These are phyloP conservation scores for Citrus cavaleriei DNA, from an alignment of 345 rosid species.

Conservation along the genomic window DNA sequence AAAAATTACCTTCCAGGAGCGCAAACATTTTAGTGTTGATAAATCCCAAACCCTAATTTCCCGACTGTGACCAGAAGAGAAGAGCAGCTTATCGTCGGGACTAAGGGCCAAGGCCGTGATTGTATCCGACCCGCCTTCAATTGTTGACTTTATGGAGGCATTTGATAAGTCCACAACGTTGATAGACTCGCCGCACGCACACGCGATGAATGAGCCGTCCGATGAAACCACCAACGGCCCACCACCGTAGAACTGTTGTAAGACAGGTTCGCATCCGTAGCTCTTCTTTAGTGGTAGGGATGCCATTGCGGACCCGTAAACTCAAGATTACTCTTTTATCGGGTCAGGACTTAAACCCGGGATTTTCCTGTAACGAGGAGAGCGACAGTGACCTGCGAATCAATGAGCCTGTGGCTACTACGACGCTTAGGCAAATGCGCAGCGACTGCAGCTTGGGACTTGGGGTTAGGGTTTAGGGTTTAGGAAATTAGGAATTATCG, in stretches of 20 bases:
- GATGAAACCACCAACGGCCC: constrained; percentile 82
- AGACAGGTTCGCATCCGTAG: constrained; percentile 59
- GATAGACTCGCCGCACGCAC: constrained; percentile 70
- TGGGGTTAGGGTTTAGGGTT: no score
- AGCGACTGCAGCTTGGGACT: no score
- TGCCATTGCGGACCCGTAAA: constrained; percentile 25
- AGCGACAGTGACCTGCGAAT: no score
- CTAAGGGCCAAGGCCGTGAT: constrained; percentile 78
- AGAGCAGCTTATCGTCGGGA: constrained; percentile 75
- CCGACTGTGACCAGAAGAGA: constrained; percentile 89
- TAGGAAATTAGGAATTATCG: no score
- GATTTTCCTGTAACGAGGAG: no score
- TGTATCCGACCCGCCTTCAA: constrained; percentile 66
- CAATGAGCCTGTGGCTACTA: no score
- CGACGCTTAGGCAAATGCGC: no score
- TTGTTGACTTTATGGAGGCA: constrained; percentile 51
- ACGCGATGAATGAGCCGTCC: constrained; percentile 71
- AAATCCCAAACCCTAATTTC: constrained; percentile 92
- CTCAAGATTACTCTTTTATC: no score
- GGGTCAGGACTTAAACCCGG: no score
- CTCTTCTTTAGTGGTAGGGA: constrained; percentile 54
- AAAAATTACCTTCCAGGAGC: constrained; percentile 81
- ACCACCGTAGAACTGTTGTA: constrained; percentile 88
- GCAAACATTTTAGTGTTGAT: constrained; percentile 64
- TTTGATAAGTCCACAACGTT: constrained; percentile 68